Conservation (phyloP, 2,329 filamentous ascomycete genomes). For the Fusarium sp. region DNA sequence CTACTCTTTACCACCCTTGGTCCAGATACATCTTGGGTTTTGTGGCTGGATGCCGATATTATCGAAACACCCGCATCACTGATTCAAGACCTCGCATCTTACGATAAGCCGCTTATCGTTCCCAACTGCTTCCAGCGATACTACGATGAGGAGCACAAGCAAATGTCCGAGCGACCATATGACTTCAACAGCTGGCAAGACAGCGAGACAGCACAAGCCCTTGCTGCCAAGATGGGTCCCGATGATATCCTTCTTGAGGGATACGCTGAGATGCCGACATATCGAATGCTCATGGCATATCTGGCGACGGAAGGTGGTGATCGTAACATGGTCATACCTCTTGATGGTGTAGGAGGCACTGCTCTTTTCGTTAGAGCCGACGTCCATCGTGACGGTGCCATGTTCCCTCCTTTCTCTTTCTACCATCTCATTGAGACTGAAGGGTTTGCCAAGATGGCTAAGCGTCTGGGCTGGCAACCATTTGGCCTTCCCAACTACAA, state of each 20-base stretch:
- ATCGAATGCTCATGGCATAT: slow-evolving; percentile 90
- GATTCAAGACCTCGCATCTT: slow-evolving; percentile 89
- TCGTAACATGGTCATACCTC: slow-evolving; percentile 71
- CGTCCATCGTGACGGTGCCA: slow-evolving; percentile 95
- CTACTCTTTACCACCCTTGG: slow-evolving; percentile 95
- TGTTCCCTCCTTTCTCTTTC: slow-evolving; percentile 97
- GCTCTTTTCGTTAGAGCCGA: slow-evolving; percentile 95
- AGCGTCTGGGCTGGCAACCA: slow-evolving; percentile 84
- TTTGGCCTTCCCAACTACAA: slow-evolving; percentile 97
- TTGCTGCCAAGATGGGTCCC: slow-evolving; percentile 83
- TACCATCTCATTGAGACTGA: slow-evolving; percentile 98
- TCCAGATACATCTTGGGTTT: slow-evolving; percentile 91
- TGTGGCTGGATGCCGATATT: slow-evolving; percentile 95
- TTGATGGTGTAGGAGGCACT: slow-evolving; percentile 95
- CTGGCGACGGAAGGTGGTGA: slow-evolving; percentile 72
- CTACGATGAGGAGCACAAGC: slow-evolving; percentile 74
- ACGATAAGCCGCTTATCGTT: slow-evolving; percentile 91
- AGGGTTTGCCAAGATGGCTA: slow-evolving; percentile 97
- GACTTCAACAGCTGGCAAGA: slow-evolving; percentile 99
- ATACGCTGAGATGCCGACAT: slow-evolving; percentile 92
- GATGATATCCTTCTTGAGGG: slow-evolving; percentile 96
- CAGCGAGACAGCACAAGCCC: slow-evolving; percentile 78
- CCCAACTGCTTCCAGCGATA: slow-evolving; percentile 96
- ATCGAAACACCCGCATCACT: slow-evolving; percentile 85
- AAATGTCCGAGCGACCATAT: slow-evolving; percentile 83